Base-by-base conservation (phyloP, 768 basidiomycete species). In the Mycena vitilis region DNA sequence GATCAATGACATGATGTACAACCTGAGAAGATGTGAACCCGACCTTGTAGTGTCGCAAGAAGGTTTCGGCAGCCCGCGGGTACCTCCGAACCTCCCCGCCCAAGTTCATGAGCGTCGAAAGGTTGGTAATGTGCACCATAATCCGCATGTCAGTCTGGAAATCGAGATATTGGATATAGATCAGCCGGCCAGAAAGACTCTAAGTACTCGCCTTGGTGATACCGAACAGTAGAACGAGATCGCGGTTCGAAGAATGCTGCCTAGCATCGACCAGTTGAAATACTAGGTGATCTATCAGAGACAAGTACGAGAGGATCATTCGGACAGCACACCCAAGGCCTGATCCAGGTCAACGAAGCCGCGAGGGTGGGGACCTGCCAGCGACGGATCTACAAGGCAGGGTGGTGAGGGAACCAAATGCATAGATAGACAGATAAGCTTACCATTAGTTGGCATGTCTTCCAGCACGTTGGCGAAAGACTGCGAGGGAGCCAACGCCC, bases 211-310 rank as follows among this genome's bases (percentile, higher is more conserved):
- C n/a, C n/a, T n/a, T n/a, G n/a, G n/a, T n/a, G n/a, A 75, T 62
- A 13, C 78, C 77, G 61, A 79, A 77, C 7, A 79, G 60, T 5
- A 71, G 71, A 45, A 75, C 74, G 60, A 40, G 15, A 9, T 40
- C 40, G 15, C 5, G 40, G 2, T 66, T 71, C 25, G 52, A 54
- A 3, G 61, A 49, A 37, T 76, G 74, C 23, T 66, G 63, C 51
- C 20, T 37, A 20, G 77, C 73, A 47, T 80, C 78, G 36, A 78
- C 52, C 20, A 73, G 71, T 66, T 80, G 79, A 58, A 80, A 78
- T 5, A 72, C 79, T 80, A 40, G 2, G 23, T 34, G 34, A 10
- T 0, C 12, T 15, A 23, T 49, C 22, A 22, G 48, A 23, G 22
- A 8, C 22, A 23, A 6, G 20, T 6, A 45, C 44, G 16, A 5